Percentiles rank a stretch among this genome's conserved stretches.
These are phyloP conservation scores for Aspergillus conjunctus DNA, from an alignment of 495 filamentous ascomycete genomes.

Conservation along the genomic window DNA sequence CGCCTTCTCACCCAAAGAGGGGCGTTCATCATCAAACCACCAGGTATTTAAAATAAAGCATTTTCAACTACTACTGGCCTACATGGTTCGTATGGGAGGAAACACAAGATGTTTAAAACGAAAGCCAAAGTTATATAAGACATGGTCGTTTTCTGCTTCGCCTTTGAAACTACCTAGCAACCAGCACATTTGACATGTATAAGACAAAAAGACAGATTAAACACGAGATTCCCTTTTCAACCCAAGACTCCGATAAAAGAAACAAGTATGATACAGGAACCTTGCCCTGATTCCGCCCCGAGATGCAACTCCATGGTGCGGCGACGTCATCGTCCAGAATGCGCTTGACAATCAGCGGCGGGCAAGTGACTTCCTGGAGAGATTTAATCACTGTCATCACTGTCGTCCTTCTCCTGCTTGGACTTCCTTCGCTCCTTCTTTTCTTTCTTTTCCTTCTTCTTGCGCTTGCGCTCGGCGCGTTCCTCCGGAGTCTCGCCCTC, in stretches of 20 bases:
- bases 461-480: conserved; percentile 71
- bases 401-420: conserved; percentile 59
- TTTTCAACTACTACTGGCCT: neutral
- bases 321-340: conserved; percentile 3
- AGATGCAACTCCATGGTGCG: conserved; percentile 7
- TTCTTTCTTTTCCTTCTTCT: conserved; percentile 74
- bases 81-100: neutral
- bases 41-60: neutral
- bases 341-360: conserved; percentile 12
- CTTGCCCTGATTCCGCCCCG: conserved; percentile 26
- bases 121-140: neutral
- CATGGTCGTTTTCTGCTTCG: conserved; percentile 2
- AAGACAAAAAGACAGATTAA: conserved; percentile 24
- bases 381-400: conserved; percentile 57
- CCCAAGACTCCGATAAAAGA: conserved; percentile 46
- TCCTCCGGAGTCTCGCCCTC: conserved; percentile 79
- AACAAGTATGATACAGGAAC: conserved; percentile 48
- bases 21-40: too few species aligned
- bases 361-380: conserved; percentile 36
- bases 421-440: conserved; percentile 70
- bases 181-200: conserved; percentile 10
- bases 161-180: conserved; percentile 23
- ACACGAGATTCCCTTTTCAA: conserved; percentile 43
- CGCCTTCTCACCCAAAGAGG: too few species aligned
- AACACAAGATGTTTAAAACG: neutral